Evolutionary conservation across 768 basidiomycete species (phyloP).

Genomic region (Trametes meyenii): DNA sequence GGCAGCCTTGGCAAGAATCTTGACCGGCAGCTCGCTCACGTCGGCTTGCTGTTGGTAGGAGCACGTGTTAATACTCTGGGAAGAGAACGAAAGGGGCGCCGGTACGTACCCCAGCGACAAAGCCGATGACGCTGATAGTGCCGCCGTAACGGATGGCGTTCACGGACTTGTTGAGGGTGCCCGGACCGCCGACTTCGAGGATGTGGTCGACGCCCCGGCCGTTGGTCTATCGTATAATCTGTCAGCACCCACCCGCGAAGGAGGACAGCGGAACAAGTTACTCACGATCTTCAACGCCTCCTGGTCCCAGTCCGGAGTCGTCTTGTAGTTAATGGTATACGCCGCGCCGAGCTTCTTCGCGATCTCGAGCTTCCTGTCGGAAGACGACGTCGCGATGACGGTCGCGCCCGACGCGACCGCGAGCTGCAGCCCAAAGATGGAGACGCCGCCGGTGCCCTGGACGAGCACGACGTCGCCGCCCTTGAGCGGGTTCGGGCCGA

Average conservation of each 20-base stretch:
- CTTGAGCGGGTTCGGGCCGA: constrained; percentile 52
- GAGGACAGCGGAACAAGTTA: constrained; percentile 6
- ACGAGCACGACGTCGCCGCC: constrained; percentile 62
- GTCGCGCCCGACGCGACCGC: constrained; percentile 64
- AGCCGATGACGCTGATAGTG: constrained; percentile 52
- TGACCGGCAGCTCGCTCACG: constrained; percentile 22
- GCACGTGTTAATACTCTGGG: background rate
- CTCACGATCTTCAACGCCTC: constrained; percentile 50
- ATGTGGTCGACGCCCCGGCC: constrained; percentile 41
- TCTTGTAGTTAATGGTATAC: constrained; percentile 65
- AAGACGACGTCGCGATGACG: constrained; percentile 70
- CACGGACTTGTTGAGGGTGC: constrained; percentile 50
- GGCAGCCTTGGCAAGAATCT: constrained; percentile 31
- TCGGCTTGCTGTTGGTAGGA: constrained; percentile 18
- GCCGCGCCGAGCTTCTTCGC: constrained; percentile 55
- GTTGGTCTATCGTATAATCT: constrained; percentile 27
- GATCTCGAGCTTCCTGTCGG: constrained; percentile 60
- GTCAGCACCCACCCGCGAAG: background rate
- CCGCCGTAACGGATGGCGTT: constrained; percentile 45
- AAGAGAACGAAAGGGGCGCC: constrained; percentile 13
- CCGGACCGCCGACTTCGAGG: constrained; percentile 56
- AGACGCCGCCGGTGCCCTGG: constrained; percentile 59
- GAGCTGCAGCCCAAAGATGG: constrained; percentile 60
- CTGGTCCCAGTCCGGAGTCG: constrained; percentile 58
- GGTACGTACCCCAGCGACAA: constrained; percentile 44